Base-by-base conservation (phyloP, 2,329 filamentous ascomycete species). In the Pyrenophora tritici-repentis region DNA sequence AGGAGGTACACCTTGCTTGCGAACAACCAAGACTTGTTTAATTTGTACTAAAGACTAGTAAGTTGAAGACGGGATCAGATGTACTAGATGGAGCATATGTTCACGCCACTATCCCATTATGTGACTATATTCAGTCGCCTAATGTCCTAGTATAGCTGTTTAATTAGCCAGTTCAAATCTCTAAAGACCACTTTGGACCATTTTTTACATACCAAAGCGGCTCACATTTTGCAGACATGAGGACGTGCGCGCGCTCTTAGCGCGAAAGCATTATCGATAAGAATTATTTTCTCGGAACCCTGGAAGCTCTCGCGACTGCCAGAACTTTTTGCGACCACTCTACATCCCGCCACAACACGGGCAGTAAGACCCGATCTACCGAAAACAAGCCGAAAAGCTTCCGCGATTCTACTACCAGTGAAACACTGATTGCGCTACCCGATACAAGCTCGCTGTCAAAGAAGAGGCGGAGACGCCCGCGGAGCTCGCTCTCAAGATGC, bases 401-500 rank as follows among this genome's bases (percentile, higher is more conserved):
- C 24, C 20, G 55, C 55, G 55, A 57, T 17, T 41, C 35, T 13
- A 40, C 33, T 4, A 13, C 6, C 12, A 13, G 26, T 18, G 31
- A 12, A 10, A 34, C 34, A 47, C 31, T 13, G 35, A 20, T 40
- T 52, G 55, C 44, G 55, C 51, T 41, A 34, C 39, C 26, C 22
- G 5, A 31, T 10, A 5, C 37, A 14, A 37, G 18, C 36, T 32
- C 34, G 22, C 29, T 17, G 36, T 46, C 46, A 51, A 38, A 47
- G n/a, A 57, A 61, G 62, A 61, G 63, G 68, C 62, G 66, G 63
- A 62, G 63, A 65, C 63, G 63, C 64, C 61, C 67, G 58, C 55
- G 58, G 57, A 67, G 61, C 57, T 61, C 57, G 61, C 57, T 60
- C 57, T 61, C 59, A 67, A 61, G 53, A 73, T 73, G 71, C 63